A percentile compares a stretch with the other conserved stretches of the same genome.
phyloP scores from a whole-genome alignment of 1,284 basidiomycete genomes.

The Apiotrichum siamense region DNA sequence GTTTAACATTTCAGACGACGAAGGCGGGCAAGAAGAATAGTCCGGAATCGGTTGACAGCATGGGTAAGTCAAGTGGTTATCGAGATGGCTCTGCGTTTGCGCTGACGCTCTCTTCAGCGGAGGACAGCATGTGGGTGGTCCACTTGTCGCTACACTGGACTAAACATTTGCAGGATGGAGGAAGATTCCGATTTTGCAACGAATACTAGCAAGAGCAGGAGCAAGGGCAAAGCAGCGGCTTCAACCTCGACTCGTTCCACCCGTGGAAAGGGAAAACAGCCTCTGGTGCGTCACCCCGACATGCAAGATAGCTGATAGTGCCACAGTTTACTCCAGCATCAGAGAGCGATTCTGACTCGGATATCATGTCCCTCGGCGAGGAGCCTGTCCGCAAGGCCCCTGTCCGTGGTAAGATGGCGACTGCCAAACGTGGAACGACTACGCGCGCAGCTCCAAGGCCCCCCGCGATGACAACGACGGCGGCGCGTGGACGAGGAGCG shows the following conservation, averaged over 20 bases:
- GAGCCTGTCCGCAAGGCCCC: slow-evolving; percentile 1
- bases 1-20: not conserved
- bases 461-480: not conserved
- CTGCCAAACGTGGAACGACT: not conserved
- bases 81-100: no score
- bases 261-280: slow-evolving; percentile 53
- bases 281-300: slow-evolving; percentile 41
- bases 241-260: not conserved
- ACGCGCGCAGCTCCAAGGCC: not conserved
- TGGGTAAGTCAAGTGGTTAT: slow-evolving; percentile 53
- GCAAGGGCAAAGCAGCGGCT: slow-evolving; percentile 24
- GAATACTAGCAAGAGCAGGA: slow-evolving; percentile 38
- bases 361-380: not conserved
- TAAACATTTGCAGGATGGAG: slow-evolving; percentile 51
- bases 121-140: slow-evolving; percentile 21
- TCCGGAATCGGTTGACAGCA: slow-evolving; percentile 63
- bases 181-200: slow-evolving; percentile 41
- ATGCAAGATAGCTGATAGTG: no score
- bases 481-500: not conserved
- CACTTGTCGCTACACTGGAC: slow-evolving; percentile 18
- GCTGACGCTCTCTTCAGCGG: slow-evolving; percentile 14
- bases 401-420: not conserved
- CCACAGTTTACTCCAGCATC: slow-evolving; percentile 3
- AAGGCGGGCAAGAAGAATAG: slow-evolving; percentile 50
- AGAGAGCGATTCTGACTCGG: not conserved